Evolutionary conservation across 257 asterid genomes (phyloP).

Genomic region (Solanum sitiens): DNA sequence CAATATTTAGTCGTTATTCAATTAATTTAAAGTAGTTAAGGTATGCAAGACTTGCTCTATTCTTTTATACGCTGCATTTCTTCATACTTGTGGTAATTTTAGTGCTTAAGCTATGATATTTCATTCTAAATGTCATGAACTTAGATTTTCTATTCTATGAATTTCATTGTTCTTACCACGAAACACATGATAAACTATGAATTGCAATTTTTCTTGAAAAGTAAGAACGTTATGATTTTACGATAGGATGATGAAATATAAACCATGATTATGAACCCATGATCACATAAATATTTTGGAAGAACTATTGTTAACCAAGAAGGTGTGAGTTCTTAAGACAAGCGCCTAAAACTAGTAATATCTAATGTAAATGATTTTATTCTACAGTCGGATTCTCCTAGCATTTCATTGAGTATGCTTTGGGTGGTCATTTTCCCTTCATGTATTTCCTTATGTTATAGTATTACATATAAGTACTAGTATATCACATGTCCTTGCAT

Average conservation of each 20-base stretch:
- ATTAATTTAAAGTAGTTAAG: background rate
- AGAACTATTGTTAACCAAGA: background rate
- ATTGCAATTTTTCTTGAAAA: background rate
- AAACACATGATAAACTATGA: background rate
- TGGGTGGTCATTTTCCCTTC: background rate
- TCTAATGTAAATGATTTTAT: background rate
- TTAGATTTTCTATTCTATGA: background rate
- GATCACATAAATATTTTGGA: background rate
- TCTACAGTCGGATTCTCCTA: background rate
- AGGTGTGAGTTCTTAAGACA: background rate
- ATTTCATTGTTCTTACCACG: background rate
- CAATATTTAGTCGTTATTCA: too few relatives aligned
- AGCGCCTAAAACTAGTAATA: background rate
- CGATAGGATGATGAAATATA: background rate
- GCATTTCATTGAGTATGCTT: background rate
- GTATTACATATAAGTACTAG: background rate
- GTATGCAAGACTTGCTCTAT: background rate
- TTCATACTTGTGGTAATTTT: background rate
- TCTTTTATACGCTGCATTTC: background rate
- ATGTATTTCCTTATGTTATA: background rate
- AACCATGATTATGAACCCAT: background rate
- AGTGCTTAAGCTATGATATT: background rate
- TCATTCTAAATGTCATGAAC: background rate
- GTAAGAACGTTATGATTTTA: background rate
- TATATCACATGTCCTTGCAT: background rate